These are phyloP conservation scores for Mentha longifolia DNA, from an alignment of 257 asterid genomes.

Conservation along the genomic window DNA sequence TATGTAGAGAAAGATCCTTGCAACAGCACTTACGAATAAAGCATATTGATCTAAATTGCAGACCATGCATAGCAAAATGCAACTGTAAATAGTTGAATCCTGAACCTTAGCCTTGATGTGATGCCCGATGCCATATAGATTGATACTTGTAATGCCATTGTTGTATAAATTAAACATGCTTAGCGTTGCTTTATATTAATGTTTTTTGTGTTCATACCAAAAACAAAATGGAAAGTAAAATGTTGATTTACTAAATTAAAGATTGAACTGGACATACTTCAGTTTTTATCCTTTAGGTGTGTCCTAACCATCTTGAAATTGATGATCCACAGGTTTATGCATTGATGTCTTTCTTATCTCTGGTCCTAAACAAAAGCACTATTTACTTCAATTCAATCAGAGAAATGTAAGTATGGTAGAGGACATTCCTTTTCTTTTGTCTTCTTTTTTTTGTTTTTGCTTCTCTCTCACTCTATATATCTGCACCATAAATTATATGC, in stretches of 20 bases:
- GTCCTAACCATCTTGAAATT: constrained; percentile 38
- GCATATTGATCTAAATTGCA: neutral
- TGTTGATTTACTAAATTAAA: neutral
- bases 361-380: constrained; percentile 66
- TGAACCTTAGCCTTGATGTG: neutral
- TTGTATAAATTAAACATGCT: neutral
- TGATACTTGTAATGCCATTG: constrained; percentile 4
- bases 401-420: constrained; percentile 77
- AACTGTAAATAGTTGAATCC: neutral
- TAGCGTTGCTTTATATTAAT: neutral
- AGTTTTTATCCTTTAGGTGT: constrained; percentile 17
- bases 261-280: constrained; percentile 22
- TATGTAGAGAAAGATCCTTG: neutral
- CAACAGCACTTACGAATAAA: neutral
- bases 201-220: neutral
- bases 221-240: neutral
- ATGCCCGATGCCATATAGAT: neutral
- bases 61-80: neutral
- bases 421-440: neutral
- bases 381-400: constrained; percentile 94
- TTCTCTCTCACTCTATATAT: neutral
- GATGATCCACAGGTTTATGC: constrained; percentile 83
- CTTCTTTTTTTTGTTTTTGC: constrained; percentile 1
- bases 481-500: neutral
- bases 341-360: constrained; percentile 86